phyloP scores from a whole-genome alignment of 495 filamentous ascomycete genomes.

The Talaromyces thailandensis region DNA sequence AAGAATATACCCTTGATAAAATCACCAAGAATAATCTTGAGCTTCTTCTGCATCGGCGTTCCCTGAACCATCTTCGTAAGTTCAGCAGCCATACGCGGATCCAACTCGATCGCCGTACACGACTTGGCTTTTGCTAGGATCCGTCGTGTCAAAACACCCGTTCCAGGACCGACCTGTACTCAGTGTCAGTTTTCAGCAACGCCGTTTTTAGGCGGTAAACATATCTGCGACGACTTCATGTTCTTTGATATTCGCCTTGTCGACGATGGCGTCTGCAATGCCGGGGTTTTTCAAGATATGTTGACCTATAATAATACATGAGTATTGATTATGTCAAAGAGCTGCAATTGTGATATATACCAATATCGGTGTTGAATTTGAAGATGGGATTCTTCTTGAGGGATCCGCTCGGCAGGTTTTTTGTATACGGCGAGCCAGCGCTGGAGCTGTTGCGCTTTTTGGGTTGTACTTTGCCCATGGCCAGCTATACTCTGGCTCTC shows the following conservation, averaged over 20 bases:
- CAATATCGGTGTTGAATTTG: slow-evolving; percentile 12
- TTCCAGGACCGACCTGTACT: slow-evolving; percentile 10
- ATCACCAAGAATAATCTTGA: slow-evolving; percentile 10
- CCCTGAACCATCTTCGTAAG: slow-evolving; percentile 10
- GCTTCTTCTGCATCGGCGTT: slow-evolving; percentile 6
- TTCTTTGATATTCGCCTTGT: slow-evolving; percentile 10
- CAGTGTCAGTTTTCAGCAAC: neutral
- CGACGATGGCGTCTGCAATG: slow-evolving; percentile 10
- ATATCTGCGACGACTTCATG: slow-evolving; percentile 7
- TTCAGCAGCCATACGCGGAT: slow-evolving; percentile 11
- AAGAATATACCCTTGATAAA: slow-evolving; percentile 7
- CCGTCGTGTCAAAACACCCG: slow-evolving; percentile 8
- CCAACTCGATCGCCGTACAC: slow-evolving; percentile 8
- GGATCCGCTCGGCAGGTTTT: neutral
- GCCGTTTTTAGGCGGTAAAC: neutral
- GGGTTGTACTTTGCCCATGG: slow-evolving; percentile 5
- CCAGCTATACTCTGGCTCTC: neutral
- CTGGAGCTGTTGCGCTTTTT: slow-evolving; percentile 8
- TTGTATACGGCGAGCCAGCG: slow-evolving; percentile 4
- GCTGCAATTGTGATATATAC: too few relatives aligned
- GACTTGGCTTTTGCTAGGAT: slow-evolving; percentile 10
- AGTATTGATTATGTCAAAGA: too few relatives aligned
- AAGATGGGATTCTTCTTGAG: slow-evolving; percentile 9
- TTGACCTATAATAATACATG: slow-evolving; percentile 6
- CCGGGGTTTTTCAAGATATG: slow-evolving; percentile 9